Evolutionary conservation across 257 asterid genomes (phyloP), one percentile per base, ranked within the genome.

Genomic region (Plantago elongata): DNA sequence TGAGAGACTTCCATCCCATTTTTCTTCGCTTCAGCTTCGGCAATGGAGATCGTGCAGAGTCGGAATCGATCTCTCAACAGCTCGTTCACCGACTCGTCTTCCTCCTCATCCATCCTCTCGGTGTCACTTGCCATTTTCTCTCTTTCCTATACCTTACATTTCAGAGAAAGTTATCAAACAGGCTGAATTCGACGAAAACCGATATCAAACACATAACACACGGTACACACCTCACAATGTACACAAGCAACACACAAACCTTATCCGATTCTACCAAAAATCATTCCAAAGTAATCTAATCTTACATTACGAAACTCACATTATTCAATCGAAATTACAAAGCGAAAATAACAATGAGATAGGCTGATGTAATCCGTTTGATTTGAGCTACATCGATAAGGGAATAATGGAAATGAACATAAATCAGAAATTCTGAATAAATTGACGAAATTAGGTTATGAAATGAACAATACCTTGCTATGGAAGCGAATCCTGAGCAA

Each of bases 11-110:
- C 95, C 96, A 93, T 76, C 54, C 82, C 89, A 51, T 62, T 77
- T 77, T 75, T 78, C 74, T 87, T 87, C 18, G 95, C 96, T 87
- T 89, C 88, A 54, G 87, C 82, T 64, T 93, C 94, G 55, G 96
- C 94, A 60, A 89, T 77, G 66, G 88, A 64, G 73, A 89, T 83
- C 40, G 96, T 78, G 73, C 80, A 78, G 62, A 89, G 87, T 12
- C 97, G 88, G 60, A 93, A 89, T 72, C 94, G 84, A 69, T 89
- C 96, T 43, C 92, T 78, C 72, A 93, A 69, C 65, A 69, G 76
- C 68, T 86, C 94, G 47, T 73, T 77, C 18, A 65, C 88, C 49
- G 85, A 74, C 72, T 86, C 96, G 5, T 86, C 97, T 51, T 84
- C 87, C 11, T 75, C 97, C 18, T 80, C 96, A 30, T 79, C 95